Evolutionary conservation across 1,284 basidiomycete genomes (phyloP).

Genomic region (Phylloporus sp.): DNA sequence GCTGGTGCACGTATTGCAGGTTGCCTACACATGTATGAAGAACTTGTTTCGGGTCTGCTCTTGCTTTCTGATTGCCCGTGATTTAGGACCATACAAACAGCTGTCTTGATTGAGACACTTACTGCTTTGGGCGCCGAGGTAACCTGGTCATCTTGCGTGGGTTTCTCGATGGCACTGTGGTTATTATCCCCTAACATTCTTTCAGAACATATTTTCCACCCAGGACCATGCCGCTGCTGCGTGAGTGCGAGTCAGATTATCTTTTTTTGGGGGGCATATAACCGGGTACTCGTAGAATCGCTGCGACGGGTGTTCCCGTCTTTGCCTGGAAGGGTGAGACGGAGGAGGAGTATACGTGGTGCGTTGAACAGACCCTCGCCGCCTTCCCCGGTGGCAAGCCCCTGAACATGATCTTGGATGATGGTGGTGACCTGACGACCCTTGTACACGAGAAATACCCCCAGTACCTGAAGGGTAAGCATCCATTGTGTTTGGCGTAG

Average conservation of each 20-base stretch:
- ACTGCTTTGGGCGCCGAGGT: constrained; percentile 96
- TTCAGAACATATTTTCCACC: constrained; percentile 98
- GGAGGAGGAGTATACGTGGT: constrained; percentile 99
- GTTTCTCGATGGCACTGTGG: constrained; percentile 33
- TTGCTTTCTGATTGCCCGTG: constrained; percentile 1
- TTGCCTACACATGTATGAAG: constrained; percentile 90
- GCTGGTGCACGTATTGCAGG: constrained; percentile 97
- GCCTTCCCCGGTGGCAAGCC: constrained; percentile 82
- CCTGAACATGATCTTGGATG: constrained; percentile 99
- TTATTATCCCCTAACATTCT: constrained; percentile 15
- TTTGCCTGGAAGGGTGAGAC: constrained; percentile 99
- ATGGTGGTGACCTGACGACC: constrained; percentile 96
- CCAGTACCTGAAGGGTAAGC: constrained; percentile 77
- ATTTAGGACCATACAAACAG: constrained; percentile 92
- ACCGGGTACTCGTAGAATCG: constrained; percentile 62
- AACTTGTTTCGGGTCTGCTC: background rate
- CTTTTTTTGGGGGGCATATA: constrained; percentile 3
- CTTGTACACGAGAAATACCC: constrained; percentile 97
- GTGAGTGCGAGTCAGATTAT: constrained; percentile 49
- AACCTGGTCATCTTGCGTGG: constrained; percentile 97
- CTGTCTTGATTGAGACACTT: constrained; percentile 96
- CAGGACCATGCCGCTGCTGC: constrained; percentile 99
- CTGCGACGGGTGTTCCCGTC: constrained; percentile 97
- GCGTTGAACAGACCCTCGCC: constrained; percentile 93
- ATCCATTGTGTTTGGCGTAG: background rate